Evolutionary conservation across 257 asterid genomes (phyloP).

Genomic region (Solanum sparsipilum): DNA sequence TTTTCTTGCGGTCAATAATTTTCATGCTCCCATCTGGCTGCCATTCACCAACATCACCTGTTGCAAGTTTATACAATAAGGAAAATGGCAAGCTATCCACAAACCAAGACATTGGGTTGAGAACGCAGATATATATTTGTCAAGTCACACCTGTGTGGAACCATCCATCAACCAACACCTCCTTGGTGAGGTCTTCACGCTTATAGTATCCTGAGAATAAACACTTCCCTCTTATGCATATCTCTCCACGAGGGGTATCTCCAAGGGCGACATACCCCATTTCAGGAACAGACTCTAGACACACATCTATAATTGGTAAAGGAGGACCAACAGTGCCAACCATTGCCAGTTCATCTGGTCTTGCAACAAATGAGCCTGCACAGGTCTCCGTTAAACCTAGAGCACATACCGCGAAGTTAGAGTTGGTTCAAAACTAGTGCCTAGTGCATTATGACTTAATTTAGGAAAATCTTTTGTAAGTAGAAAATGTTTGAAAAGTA

Average conservation of each 20-base stretch:
- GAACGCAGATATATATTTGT: background rate
- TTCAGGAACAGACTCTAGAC: conserved; percentile 75
- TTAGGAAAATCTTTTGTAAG: background rate
- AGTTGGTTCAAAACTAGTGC: background rate
- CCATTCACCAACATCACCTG: conserved; percentile 92
- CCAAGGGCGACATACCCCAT: conserved; percentile 76
- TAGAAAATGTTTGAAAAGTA: background rate
- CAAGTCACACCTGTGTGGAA: conserved; percentile 62
- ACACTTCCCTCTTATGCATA: conserved; percentile 67
- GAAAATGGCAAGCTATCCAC: background rate
- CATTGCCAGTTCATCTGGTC: conserved; percentile 59
- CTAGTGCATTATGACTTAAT: background rate
- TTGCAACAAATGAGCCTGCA: conserved; percentile 77
- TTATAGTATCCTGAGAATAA: conserved; percentile 80
- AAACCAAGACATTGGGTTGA: background rate
- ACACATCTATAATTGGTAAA: conserved; percentile 55
- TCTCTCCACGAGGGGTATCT: conserved; percentile 62
- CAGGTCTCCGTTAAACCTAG: conserved; percentile 87
- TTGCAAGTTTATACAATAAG: background rate
- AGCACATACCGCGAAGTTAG: background rate
- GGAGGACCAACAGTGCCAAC: conserved; percentile 84
- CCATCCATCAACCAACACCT: conserved; percentile 68
- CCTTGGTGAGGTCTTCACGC: conserved; percentile 59
- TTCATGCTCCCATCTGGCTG: conserved; percentile 73
- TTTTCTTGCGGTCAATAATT: conserved; percentile 77